Evolutionary conservation across 2,329 filamentous ascomycete genomes (phyloP).

Genomic region (Scleromitrula shiraiana): DNA sequence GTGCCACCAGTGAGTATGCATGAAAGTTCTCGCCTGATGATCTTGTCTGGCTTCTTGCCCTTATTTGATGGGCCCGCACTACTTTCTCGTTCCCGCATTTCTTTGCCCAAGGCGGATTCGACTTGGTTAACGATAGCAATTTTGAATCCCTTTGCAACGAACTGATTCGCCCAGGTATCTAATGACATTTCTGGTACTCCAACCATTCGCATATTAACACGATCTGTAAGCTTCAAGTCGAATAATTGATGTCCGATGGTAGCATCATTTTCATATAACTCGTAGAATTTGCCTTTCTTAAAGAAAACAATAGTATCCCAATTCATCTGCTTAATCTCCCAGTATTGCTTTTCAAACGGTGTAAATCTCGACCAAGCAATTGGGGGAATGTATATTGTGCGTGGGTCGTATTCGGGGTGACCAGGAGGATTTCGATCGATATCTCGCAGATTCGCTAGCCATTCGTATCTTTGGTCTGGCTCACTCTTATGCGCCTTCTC

Average conservation of each 20-base stretch:
- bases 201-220: slow-evolving; percentile 99
- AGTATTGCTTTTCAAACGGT: slow-evolving; percentile 95
- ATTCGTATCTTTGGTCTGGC: slow-evolving; percentile 78
- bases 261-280: slow-evolving; percentile 95
- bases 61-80: slow-evolving; percentile 22
- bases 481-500: slow-evolving; percentile 72
- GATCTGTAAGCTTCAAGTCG: slow-evolving; percentile 92
- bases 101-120: slow-evolving; percentile 90
- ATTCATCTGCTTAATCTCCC: slow-evolving; percentile 97
- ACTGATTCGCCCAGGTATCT: slow-evolving; percentile 97
- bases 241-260: slow-evolving; percentile 95
- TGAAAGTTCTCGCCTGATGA: slow-evolving; percentile 84
- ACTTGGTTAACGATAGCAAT: slow-evolving; percentile 95
- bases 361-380: slow-evolving; percentile 76
- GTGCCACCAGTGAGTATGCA: slow-evolving; percentile 90
- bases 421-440: slow-evolving; percentile 71
- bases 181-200: slow-evolving; percentile 92
- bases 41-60: slow-evolving; percentile 58
- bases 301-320: slow-evolving; percentile 99
- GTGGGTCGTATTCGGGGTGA: slow-evolving; percentile 83
- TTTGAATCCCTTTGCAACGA: slow-evolving; percentile 96
- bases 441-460: slow-evolving; percentile 80
- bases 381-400: slow-evolving; percentile 84
- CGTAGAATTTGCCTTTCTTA: slow-evolving; percentile 99
- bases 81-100: slow-evolving; percentile 90